Base-by-base conservation (phyloP, 2,329 filamentous ascomycete genomes). In the Pestalotiopsis sp. region DNA sequence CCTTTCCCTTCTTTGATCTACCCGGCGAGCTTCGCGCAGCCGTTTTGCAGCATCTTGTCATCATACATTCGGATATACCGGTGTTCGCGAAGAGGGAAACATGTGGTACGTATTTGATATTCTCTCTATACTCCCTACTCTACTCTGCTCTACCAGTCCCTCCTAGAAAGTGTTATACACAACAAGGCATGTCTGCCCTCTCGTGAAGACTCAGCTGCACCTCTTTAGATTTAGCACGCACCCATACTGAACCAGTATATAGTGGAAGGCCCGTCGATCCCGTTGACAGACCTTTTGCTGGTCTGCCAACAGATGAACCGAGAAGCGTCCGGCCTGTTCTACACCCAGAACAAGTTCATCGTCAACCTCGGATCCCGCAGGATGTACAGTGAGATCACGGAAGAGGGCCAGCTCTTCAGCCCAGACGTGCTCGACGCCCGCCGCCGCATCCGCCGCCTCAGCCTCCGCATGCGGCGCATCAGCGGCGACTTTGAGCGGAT, bases 301-400 rank as follows among this genome's bases (percentile, higher is more conserved):
- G 75, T 76, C 67, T 75, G 68, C 64, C 65, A 72, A 20, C 76
- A 78, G 69, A 76, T 78, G 73, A 76, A 78, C 58, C 74, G 75
- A 55, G 76, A 78, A 63, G 75, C 75, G 30, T 76, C 75, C 2
- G 73, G 73, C 48, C 71, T 78, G 6, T 76, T 78, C 68, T 78
- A 77, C 59, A 68, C 71, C 3, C 69, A 73, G 38, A 77, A 76
- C 66, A 68, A 68, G 22, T 77, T 78, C 66, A 71, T 71, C n/a
- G 13, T 78, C 35, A 74, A 78, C 58, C 73, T 72, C 4, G 74
- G 74, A 38, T 72, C 72, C 13, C 75, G 76, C 39, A 72, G 75
- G 20, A 61, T 76, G 30, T 73, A 72, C 7, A 65, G 66, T 3
- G 71, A 76, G 52, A 72, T 78, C 39, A 75, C 72, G 4, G 66